Base-by-base conservation (phyloP, 2,329 filamentous ascomycete species). In the Diaporthe sp. region DNA sequence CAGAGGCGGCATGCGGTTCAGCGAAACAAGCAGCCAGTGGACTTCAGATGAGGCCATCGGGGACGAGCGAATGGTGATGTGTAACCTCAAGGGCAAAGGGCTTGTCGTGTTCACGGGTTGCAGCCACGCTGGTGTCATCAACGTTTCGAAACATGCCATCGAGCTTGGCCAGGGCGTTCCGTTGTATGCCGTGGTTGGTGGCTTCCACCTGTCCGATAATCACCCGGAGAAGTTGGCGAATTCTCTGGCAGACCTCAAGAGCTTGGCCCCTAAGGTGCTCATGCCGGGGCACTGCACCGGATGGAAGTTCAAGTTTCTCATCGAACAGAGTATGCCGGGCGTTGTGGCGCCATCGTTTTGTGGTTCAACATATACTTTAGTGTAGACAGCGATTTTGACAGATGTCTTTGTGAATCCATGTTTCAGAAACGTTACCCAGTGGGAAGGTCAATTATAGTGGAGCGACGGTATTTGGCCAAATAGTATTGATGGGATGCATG, bases 271-370 rank as follows among this genome's bases (percentile, higher is more conserved):
- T 0, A 84, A 84, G 17, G 81, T 90, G 0, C 78, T 90, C 4
- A 82, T 90, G 78, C 87, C 88, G 0, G 88, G 88, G 0, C 88
- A 90, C 78, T 90, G 88, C 76, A 87, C 88, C 0, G 88, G 88
- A 8, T 91, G 88, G 88, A 82, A 87, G 75, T 88, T 87, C 47
- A 89, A 89, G 78, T 86, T 86, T 76, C 83, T 83, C 56, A 88
- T 89, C 75, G 87, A 89, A 79, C 86, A 83, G 74, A 80, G 83
- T 50, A 87, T 89, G 84, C 86, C 86, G 0, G 87, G 87, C 3
- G 80, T 81, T 4, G 77, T 89, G 74, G 86, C 87, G 10, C 88
- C 88, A 37, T 85, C 85, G 30, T 87, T 87, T 17, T 87, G 88
- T 19, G 88, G 88, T 4, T 85, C 84, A 27, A 87, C 78, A 61